Evolutionary conservation across 1,284 basidiomycete species (phyloP), one percentile per base, ranked within the genome.

Genomic region (Pseudozyma sp.): DNA sequence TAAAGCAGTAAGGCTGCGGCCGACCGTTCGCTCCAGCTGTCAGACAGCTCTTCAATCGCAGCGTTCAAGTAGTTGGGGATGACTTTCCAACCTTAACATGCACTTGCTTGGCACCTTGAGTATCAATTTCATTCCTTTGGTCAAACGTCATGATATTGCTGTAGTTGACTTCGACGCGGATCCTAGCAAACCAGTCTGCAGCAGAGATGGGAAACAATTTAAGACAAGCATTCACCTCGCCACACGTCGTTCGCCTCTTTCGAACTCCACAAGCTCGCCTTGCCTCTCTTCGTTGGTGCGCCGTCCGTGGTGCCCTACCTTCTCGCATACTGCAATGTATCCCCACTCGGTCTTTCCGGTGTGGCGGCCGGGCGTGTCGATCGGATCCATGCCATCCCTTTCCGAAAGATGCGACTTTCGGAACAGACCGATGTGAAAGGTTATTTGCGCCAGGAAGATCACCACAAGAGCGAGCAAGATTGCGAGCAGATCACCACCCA

Each of bases 341-440:
- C 35, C 35, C 29, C 37, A 48, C 13, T 35, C 17, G 11, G 45
- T 42, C 17, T 39, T 42, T 19, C 54, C 54, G 5, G 45, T 56
- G 17, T 30, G 33, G 3, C 16, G 17, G 7, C n/a, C 17, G 3
- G 14, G 7, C 17, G n/a, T 31, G 13, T 4, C 37, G 9, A 4
- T 29, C 6, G 54, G 54, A 8, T 56, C 46, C 31, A 56, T 48
- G 4, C 45, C 45, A 40, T 49, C 45, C 13, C 54, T 19, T 16
- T 42, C n/a, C 29, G 54, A 7, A 5, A 56, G 45, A 29, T 31
- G 30, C 34, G 43, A 24, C 16, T 48, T 56, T n/a, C 43, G 24
- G 24, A 48, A 37, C 14, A 40, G 10, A 10, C 33, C 46, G 30
- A 48, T 33, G 37, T 40, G 14, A 45, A 45, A 56, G 10, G 37